Base-by-base conservation (phyloP, 2,329 filamentous ascomycete genomes). In the Botrytis elliptica region DNA sequence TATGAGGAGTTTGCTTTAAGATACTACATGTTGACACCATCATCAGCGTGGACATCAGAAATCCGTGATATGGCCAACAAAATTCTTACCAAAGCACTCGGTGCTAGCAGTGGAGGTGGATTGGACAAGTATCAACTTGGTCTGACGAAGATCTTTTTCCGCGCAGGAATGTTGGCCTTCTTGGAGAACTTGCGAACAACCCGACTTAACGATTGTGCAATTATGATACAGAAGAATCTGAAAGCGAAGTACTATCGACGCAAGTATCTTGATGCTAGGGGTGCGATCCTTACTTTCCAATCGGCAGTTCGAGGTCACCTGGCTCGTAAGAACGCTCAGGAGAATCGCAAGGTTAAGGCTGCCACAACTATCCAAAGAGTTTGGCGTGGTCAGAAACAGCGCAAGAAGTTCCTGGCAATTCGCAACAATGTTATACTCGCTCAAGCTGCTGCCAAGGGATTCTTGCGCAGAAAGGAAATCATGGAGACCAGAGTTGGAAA, bases 201-300 rank as follows among this genome's bases (percentile, higher is more conserved):
- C 77, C 91, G 95, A 74, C 88, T 99, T 81, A 98, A 97, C 81
- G 93, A 94, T 77, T 97, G 95, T 78, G 96, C 96, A 20, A 93
- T 97, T 79, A 93, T 99, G 90, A 99, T 99, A 73, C 96, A 99
- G 84, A 99, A 99, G 90, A 99, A 99, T 81, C 85, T 99, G 73
- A 92, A 91, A 77, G 94, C 94, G 82, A 97, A 97, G 84, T 98
- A 97, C 85, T 98, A 98, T 84, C 91, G 96, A 74, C 92, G 92
- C 79, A 93, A 92, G 80, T 99, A 97, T 82, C 87, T 99, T 62
- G 93, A 96, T 77, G 94, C 94, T 71, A 90, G 95, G 68, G 88
- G 92, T 74, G 90, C 94, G 33, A 91, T 99, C 77, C 87, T 97
- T 76, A 86, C 87, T 63, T 91, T 95, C 76, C 96, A 99, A 83